Conservation (phyloP, 176 grass and related monocot species). For the Eragrostis nindensis region DNA sequence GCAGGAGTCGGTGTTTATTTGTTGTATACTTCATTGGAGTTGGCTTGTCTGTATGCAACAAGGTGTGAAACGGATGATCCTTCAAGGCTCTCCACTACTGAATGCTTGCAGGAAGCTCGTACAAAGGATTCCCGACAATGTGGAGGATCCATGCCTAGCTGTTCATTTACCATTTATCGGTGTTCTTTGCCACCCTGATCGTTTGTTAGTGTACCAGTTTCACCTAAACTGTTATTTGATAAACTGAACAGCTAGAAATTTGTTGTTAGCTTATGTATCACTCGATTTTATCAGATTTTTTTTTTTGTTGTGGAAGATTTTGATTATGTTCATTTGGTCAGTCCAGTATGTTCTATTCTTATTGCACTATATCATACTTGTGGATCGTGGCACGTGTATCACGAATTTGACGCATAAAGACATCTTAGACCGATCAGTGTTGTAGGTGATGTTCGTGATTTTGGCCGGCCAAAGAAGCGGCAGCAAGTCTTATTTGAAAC, state of each 20-base stretch:
- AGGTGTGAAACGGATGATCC: constrained; percentile 1
- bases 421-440: too few species aligned
- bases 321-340: too few species aligned
- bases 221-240: not conserved
- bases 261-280: constrained; percentile 13
- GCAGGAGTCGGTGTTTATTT: not conserved
- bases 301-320: too few species aligned
- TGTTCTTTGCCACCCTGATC: not conserved
- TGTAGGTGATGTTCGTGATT: too few species aligned
- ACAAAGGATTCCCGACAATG: constrained; percentile 1
- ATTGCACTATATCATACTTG: too few species aligned
- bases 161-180: not conserved
- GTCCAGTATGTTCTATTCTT: too few species aligned
- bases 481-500: too few species aligned
- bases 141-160: not conserved
- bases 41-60: constrained; percentile 29
- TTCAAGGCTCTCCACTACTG: not conserved
- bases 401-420: too few species aligned
- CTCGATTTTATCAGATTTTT: not conserved
- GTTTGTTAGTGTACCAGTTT: constrained; percentile 2
- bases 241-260: constrained; percentile 1
- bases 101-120: constrained; percentile 14
- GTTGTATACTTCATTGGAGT: not conserved
- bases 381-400: too few species aligned
- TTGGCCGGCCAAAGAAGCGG: too few species aligned